These are phyloP conservation scores for Jimgerdemannia flammicorona DNA, from an alignment of 192 early-diverging fungal species.

Conservation along the genomic window DNA sequence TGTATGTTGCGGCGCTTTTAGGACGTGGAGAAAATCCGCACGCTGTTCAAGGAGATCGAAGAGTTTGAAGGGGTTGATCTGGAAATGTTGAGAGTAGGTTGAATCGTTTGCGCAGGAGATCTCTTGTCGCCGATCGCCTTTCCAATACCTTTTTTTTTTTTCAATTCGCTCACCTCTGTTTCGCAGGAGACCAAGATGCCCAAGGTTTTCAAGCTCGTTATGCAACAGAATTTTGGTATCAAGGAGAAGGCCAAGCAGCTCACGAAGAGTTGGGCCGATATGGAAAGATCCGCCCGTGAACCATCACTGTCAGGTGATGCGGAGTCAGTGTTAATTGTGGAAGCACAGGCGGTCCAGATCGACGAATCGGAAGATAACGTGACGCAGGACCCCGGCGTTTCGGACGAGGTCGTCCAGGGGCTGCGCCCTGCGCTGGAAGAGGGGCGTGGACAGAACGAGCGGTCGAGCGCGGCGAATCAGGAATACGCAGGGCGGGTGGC, in stretches of 20 bases:
- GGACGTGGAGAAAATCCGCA: constrained; percentile 6
- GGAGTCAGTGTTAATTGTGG: background rate
- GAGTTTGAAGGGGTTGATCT: constrained; percentile 24
- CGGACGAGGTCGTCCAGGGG: background rate
- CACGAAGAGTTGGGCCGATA: constrained; percentile 13
- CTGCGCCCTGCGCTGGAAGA: background rate
- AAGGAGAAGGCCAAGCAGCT: constrained; percentile 10
- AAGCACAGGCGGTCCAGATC: background rate
- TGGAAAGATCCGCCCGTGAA: background rate
- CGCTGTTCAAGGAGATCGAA: constrained; percentile 28
- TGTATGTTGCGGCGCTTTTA: constrained; percentile 1
- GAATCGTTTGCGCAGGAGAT: background rate
- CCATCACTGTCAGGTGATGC: background rate
- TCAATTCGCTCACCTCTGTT: background rate
- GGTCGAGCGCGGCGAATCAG: background rate
- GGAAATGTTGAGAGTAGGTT: constrained; percentile 29
- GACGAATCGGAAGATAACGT: no score
- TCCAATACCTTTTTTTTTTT: background rate
- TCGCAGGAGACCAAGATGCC: constrained; percentile 32
- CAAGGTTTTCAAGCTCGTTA: constrained; percentile 26
- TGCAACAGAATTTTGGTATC: constrained; percentile 8
- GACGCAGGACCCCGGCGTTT: no score
- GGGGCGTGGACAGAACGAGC: background rate
- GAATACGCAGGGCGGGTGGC: background rate
- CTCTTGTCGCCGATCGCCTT: background rate